Evolutionary conservation across 257 asterid species (phyloP), one percentile per base, ranked within the genome.

Genomic region (Solanum commersonii): DNA sequence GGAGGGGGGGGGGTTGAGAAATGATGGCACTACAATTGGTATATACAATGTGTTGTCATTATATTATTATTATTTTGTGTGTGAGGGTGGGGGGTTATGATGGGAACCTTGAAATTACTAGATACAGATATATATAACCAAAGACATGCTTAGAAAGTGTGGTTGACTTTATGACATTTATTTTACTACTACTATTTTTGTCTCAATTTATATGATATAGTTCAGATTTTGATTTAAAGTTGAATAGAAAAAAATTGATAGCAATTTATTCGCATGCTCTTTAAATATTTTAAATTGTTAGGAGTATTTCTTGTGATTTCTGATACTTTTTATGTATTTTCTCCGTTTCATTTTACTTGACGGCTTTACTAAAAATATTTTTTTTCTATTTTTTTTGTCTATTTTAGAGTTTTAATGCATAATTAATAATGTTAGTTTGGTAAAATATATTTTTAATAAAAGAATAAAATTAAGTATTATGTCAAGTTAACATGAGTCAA

Each of bases 101-200:
- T 81, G 86, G 85, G 44, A 49, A 49, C 44, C 44, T 49, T 82
- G 70, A 49, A 82, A 82, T 46, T 49, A 82, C 29, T 29, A 44
- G 11, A 49, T 82, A 27, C 22, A 82, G 6, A 81, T 46, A 18
- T 46, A 18, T 82, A 29, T 79, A 15, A 44, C 70, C 29, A 49
- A 79, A 82, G 86, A 31, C 86, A 82, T 82, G 85, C 22, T 29
- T 82, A 82, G 70, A 82, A 49, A 82, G 70, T 49, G 44, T 49
- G 44, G 86, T 82, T 82, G 86, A 82, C 86, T 82, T 81, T 81
- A 20, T 81, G 49, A 46, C 7, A 8, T 35, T 46, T 81, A 4
- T 40, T n/a, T 13, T n/a, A 63, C 31, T 23, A 10, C 3, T 22
- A 8, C 0, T 3, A 8, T 20, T 5, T 46, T 15, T 0, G 1